A percentile compares a stretch with the other conserved stretches of the same genome.
These are phyloP conservation scores for Larix kaempferi DNA, from an alignment of 75 land plant genomes.

Conservation along the genomic window DNA sequence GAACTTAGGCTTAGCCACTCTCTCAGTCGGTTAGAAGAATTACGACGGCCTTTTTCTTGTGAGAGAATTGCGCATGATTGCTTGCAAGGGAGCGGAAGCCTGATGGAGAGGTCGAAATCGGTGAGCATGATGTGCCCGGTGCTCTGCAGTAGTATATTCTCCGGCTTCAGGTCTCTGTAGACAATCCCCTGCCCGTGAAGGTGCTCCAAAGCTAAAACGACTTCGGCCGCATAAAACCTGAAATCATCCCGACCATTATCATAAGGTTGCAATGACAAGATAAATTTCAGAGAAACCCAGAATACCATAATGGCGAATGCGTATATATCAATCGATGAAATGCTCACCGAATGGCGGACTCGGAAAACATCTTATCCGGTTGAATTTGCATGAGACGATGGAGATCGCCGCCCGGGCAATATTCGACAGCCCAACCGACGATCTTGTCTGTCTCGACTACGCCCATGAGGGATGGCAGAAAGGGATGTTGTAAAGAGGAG, in stretches of 20 bases:
- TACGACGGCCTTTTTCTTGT: not conserved
- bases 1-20: not conserved
- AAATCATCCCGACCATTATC: not conserved
- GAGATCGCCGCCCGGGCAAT: slow-evolving; percentile 80
- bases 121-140: slow-evolving; percentile 66
- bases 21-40: not conserved
- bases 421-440: slow-evolving; percentile 64
- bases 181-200: slow-evolving; percentile 52
- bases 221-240: slow-evolving; percentile 69
- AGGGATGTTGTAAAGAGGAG: slow-evolving; percentile 39
- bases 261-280: too few species aligned
- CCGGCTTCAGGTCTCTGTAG: slow-evolving; percentile 79
- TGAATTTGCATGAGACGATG: slow-evolving; percentile 69
- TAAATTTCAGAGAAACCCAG: too few species aligned
- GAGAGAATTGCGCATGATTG: not conserved
- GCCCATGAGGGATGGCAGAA: slow-evolving; percentile 61
- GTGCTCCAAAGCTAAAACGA: slow-evolving; percentile 61
- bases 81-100: slow-evolving; percentile 16
- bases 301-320: too few species aligned
- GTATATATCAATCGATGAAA: not conserved
- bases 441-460: slow-evolving; percentile 41
- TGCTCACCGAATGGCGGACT: slow-evolving; percentile 37
- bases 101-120: slow-evolving; percentile 75
- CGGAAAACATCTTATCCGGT: slow-evolving; percentile 63
- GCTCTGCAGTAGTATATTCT: slow-evolving; percentile 56